Evolutionary conservation across 2,329 filamentous ascomycete species (phyloP), one percentile per base, ranked within the genome.

Genomic region (Botrytis cinerea): DNA sequence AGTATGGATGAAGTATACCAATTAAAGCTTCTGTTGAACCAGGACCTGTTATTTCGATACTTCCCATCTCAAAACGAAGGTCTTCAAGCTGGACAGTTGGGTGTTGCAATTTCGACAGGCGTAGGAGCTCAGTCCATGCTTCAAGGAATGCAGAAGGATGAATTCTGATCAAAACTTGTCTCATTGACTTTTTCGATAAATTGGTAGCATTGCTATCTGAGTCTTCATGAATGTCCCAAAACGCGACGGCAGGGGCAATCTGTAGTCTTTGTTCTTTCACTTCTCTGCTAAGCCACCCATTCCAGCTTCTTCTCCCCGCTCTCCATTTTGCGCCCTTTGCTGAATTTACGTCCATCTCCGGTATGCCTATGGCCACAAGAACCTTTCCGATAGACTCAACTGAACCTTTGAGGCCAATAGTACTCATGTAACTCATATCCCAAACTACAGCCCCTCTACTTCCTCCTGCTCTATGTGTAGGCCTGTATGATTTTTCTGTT

Each of bases 401-500:
- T 22, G 85, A 83, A 0, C 95, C 96, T 77, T 91, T 90, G 5
- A 98, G 81, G 22, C 91, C 87, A 76, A 98, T 92, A 1, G 94
- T 97, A 77, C 93, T 93, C 85, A 96, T 92, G 81, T 98, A 99
- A 81, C 95, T 98, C 85, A 90, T 93, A 82, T 99, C 96, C 94
- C 95, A 98, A 1, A 91, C 91, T 61, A 98, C 86, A 35, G 92
- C 92, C 8, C 96, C 95, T 76, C 91, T 89, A 70, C 91, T 87
- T 43, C 90, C 90, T 70, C 90, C 89, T 35, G 93, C 91, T 76
- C 95, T 90, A 84, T 98, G 94, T 0, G 93, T 96, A 63, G 93
- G 90, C 69, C 96, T 87, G 81, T 98, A 98, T 70, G 92, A 91
- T 84, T 99, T 99, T 80, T 94, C 91, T 43, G 92, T 97, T 0